These are phyloP conservation scores for Pezicula carpinea DNA, from an alignment of 2,329 filamentous ascomycete species.

Conservation along the genomic window DNA sequence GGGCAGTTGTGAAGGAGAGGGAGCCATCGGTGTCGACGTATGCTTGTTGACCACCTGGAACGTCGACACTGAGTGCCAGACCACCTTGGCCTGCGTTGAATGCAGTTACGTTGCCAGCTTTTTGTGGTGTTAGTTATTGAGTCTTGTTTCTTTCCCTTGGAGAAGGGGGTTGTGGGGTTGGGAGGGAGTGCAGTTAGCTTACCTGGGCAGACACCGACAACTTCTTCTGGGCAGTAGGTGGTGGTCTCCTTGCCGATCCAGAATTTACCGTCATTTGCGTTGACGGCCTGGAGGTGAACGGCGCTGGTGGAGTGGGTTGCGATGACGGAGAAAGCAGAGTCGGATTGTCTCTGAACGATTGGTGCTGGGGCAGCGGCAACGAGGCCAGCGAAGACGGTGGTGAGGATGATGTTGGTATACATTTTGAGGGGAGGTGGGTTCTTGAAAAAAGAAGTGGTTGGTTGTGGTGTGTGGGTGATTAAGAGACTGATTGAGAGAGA, in stretches of 20 bases:
- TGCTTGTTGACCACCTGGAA: constrained; percentile 13
- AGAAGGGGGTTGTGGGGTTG: background rate
- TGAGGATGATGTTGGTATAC: constrained; percentile 12
- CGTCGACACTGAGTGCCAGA: background rate
- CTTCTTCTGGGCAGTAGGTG: constrained; percentile 10
- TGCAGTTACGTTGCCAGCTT: constrained; percentile 8
- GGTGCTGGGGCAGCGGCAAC: constrained; percentile 9
- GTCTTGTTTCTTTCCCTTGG: background rate
- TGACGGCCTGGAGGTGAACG: constrained; percentile 7
- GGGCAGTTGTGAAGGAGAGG: constrained; percentile 21
- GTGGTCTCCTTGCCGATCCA: constrained; percentile 11
- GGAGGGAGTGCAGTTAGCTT: background rate
- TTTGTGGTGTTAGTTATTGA: background rate
- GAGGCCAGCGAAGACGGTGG: constrained; percentile 10
- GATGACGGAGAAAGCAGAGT: constrained; percentile 2
- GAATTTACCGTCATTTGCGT: constrained; percentile 13
- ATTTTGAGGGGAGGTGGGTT: constrained; percentile 8
- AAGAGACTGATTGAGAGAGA: background rate
- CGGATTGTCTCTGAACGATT: background rate
- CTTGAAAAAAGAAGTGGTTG: background rate
- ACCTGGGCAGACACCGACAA: background rate
- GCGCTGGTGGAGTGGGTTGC: constrained; percentile 1
- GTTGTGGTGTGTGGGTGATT: background rate
- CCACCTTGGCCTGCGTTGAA: background rate
- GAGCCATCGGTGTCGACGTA: constrained; percentile 31